Base-by-base conservation (phyloP, 108 stramenopile species). In the Cylindrotheca fusiformis region DNA sequence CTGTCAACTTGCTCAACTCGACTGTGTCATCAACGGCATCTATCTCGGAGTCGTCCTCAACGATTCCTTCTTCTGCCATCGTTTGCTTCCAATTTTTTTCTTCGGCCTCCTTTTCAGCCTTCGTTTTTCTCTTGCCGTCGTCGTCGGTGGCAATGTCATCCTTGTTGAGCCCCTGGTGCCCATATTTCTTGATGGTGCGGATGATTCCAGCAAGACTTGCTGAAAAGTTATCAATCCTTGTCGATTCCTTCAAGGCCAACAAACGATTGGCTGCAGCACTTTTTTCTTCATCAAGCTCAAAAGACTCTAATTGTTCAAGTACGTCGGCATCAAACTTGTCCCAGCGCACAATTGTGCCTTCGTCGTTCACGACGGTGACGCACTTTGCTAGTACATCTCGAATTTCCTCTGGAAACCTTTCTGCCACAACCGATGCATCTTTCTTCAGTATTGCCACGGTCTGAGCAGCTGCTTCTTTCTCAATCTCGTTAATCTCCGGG, bases 191-290 rank as follows among this genome's bases (percentile, higher is more conserved):
- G 4, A 91, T 76, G 0, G 84, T 85, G 18, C 90, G 77, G 47
- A 95, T 78, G 33, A 95, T 93, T 30, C 94, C 94, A 17, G 85
- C 76, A 2, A 95, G 74, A 80, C 87, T 88, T 45, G 87, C 85
- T 23, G 86, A 86, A 63, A 83, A 93, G 54, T 95, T 92, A 56
- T 93, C 90, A 26, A 90, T 66, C 32, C 84, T 65, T 32, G 79
- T 72, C 0, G 80, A 53, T 45, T 73, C 69, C 27, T 78, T 86
- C 21, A 93, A 59, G 18, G 66, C 68, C 48, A 86, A 52, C 22
- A 95, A 63, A 45, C 90, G 75, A 33, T 74, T 79, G 4, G 84
- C 84, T 6, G 84, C 89, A 23, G 84, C 81, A 20, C 76, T 26
- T 56, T 85, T 79, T 50, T 75, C 73, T 33, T 85, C 83, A 41